A percentile compares a stretch with the other conserved stretches of the same genome.
Conservation (phyloP, 2,329 filamentous ascomycete species). For the Colletotrichum tropicale region DNA sequence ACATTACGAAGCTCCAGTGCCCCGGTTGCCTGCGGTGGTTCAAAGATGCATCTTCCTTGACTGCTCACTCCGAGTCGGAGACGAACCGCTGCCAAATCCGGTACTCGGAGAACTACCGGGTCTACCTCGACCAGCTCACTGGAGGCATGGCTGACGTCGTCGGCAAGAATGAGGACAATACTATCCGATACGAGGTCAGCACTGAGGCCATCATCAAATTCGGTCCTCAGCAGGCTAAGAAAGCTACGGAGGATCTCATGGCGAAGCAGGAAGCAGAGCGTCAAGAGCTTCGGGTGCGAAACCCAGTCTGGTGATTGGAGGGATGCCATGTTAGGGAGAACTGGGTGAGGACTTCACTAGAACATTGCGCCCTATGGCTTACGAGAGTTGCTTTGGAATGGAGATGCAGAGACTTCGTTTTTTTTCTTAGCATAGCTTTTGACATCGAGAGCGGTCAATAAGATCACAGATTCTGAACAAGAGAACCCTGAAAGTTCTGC, state of each 20-base stretch:
- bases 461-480: background rate
- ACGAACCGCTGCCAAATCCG: constrained; percentile 47
- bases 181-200: constrained; percentile 34
- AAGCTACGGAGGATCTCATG: background rate
- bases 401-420: background rate
- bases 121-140: constrained; percentile 43
- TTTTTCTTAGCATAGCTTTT: background rate
- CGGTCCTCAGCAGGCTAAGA: background rate
- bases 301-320: constrained; percentile 7
- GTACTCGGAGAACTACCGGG: constrained; percentile 39
- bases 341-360: background rate
- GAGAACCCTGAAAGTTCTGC: background rate
- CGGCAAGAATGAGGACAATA: constrained; percentile 36
- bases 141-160: constrained; percentile 39
- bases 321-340: background rate
- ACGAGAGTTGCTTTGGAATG: background rate
- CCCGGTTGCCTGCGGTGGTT: constrained; percentile 49
- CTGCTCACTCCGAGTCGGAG: constrained; percentile 53
- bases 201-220: constrained; percentile 19
- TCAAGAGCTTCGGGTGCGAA: background rate
- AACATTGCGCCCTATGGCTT: background rate
- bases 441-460: background rate
- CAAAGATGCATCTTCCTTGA: constrained; percentile 43
- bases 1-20: constrained; percentile 41
- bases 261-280: background rate